phyloP scores from a whole-genome alignment of 768 basidiomycete genomes.

The Hypholoma fasciculare region DNA sequence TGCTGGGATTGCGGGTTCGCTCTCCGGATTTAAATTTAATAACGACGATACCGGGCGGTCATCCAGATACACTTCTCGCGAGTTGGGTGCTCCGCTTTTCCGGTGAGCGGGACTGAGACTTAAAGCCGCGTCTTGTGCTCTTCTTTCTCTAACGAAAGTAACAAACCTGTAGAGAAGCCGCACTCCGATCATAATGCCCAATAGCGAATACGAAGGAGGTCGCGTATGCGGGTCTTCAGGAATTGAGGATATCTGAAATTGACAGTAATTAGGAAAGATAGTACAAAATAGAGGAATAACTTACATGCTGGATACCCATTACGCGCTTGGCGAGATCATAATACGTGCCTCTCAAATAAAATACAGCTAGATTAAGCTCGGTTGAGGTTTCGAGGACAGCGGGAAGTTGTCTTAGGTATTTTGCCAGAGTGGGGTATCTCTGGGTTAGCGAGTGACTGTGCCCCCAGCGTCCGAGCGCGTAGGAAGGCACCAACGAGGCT shows the following conservation, averaged over 20 bases:
- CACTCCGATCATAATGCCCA: conserved; percentile 71
- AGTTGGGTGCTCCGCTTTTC: conserved; percentile 12
- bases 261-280: background rate
- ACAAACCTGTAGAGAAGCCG: conserved; percentile 66
- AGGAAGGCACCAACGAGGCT: conserved; percentile 66
- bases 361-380: conserved; percentile 78
- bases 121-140: conserved; percentile 8
- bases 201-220: conserved; percentile 84
- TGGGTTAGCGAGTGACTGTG: conserved; percentile 35
- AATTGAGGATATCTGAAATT: conserved; percentile 65
- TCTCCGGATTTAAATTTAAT: conserved; percentile 54
- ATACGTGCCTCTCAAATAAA: conserved; percentile 81
- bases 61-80: conserved; percentile 51
- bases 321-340: conserved; percentile 71
- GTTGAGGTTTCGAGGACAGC: conserved; percentile 50
- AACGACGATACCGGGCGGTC: conserved; percentile 59
- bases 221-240: conserved; percentile 69
- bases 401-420: conserved; percentile 44
- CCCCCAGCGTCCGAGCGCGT: conserved; percentile 54
- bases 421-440: conserved; percentile 32
- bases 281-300: conserved; percentile 7
- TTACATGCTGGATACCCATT: conserved; percentile 68
- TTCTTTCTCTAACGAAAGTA: conserved; percentile 37
- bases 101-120: conserved; percentile 29
- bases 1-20: conserved; percentile 52